Percentiles rank a stretch among this genome's conserved stretches.
Evolutionary conservation across 2,329 filamentous ascomycete species (phyloP).

Genomic region (Cladosporium velox): DNA sequence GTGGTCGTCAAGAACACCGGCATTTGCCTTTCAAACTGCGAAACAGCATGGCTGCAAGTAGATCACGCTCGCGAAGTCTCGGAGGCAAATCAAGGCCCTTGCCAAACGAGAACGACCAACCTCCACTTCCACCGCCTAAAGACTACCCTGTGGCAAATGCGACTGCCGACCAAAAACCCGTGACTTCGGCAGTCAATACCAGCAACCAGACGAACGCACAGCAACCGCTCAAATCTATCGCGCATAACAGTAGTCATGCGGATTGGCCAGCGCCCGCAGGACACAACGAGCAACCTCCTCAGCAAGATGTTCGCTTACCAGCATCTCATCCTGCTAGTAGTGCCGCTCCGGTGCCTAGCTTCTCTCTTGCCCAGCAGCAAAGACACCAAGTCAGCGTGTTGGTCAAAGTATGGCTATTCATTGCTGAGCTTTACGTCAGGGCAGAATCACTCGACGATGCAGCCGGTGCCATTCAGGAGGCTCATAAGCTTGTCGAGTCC

Average conservation of each 20-base stretch:
- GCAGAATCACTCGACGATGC: constrained; percentile 79
- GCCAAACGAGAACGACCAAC: constrained; percentile 15
- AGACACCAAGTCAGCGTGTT: constrained; percentile 62
- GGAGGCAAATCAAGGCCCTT: constrained; percentile 13
- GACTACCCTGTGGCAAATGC: not conserved
- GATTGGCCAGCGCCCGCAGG: constrained; percentile 41
- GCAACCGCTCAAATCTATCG: constrained; percentile 40
- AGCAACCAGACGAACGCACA: constrained; percentile 35
- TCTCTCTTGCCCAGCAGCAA: constrained; percentile 53
- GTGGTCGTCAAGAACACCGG: constrained; percentile 39
- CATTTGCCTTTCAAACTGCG: constrained; percentile 34
- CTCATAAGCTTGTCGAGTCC: constrained; percentile 69
- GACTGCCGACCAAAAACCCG: constrained; percentile 20
- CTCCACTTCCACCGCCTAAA: constrained; percentile 20
- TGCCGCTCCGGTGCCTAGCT: constrained; percentile 48
- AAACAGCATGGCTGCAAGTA: not conserved
- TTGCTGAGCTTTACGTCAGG: constrained; percentile 82
- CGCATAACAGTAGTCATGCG: constrained; percentile 43
- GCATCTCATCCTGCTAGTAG: constrained; percentile 40
- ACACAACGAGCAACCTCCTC: constrained; percentile 44
- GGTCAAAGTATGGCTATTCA: constrained; percentile 84
- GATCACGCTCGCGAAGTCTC: constrained; percentile 17
- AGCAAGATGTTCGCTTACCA: constrained; percentile 48
- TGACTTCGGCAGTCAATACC: constrained; percentile 3
- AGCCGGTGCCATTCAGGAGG: constrained; percentile 77